Percentiles rank a stretch among this genome's conserved stretches.
phyloP scores from a whole-genome alignment of 495 filamentous ascomycete genomes.

The Aspergillus bertholletiae region DNA sequence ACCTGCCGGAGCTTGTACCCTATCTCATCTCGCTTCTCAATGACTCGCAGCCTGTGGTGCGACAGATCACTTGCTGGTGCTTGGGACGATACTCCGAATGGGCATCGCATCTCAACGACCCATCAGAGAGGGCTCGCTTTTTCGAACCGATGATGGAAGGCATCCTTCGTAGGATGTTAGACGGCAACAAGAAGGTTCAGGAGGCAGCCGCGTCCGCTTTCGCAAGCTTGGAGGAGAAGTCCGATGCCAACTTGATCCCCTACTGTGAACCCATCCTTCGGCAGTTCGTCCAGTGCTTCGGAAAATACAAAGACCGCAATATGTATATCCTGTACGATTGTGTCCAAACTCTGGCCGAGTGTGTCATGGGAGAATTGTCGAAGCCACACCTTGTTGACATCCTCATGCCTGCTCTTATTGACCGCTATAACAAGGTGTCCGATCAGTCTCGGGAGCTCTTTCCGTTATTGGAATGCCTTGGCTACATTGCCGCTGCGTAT shows the following conservation, averaged over 20 bases:
- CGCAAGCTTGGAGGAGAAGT: slow-evolving; percentile 93
- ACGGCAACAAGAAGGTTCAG: slow-evolving; percentile 96
- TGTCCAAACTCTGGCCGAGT: slow-evolving; percentile 93
- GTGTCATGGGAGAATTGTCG: slow-evolving; percentile 75
- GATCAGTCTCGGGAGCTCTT: slow-evolving; percentile 94
- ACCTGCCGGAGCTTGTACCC: slow-evolving; percentile 85
- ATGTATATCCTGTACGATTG: slow-evolving; percentile 99
- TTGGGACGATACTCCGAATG: slow-evolving; percentile 90
- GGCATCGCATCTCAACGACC: slow-evolving; percentile 73
- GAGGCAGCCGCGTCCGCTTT: slow-evolving; percentile 96
- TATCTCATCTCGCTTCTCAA: slow-evolving; percentile 86
- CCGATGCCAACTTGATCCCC: slow-evolving; percentile 69
- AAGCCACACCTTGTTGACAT: slow-evolving; percentile 73
- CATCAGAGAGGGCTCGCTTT: slow-evolving; percentile 63
- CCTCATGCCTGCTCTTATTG: slow-evolving; percentile 92
- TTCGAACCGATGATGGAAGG: slow-evolving; percentile 99
- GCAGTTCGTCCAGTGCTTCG: slow-evolving; percentile 90
- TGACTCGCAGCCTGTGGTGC: slow-evolving; percentile 85
- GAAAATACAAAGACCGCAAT: slow-evolving; percentile 95
- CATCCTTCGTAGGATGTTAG: slow-evolving; percentile 88
- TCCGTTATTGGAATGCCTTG: slow-evolving; percentile 89
- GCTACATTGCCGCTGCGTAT: slow-evolving; percentile 87
- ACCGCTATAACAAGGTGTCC: slow-evolving; percentile 79
- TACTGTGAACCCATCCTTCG: slow-evolving; percentile 88
- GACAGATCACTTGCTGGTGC: slow-evolving; percentile 98